Evolutionary conservation across 352 stramenopile species (phyloP), one percentile per base, ranked within the genome.

Genomic region (Globisporangium canariense): DNA sequence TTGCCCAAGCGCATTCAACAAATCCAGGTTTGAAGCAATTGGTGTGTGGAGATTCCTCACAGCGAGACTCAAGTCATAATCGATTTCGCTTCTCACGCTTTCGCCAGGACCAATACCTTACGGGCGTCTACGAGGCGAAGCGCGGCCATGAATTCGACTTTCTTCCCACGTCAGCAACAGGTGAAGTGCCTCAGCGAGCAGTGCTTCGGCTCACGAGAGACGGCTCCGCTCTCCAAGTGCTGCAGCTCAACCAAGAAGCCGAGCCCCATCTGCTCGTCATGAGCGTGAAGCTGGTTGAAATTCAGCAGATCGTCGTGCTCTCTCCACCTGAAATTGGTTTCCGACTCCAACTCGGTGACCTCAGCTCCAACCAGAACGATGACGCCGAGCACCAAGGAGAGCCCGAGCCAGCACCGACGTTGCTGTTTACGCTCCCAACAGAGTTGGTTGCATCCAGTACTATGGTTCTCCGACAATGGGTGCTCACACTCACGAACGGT

Each of bases 401-500:
- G 16, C 4, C 2, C 5, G 22, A 56, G 14, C 28, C 28, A 40
- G 4, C 6, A 13, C 14, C 50, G 20, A 7, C 41, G 20, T 4
- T 47, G 41, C 16, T 47, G 16, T 40, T 41, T 11, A 22, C n/a
- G 11, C 43, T 18, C 16, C 52, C 22, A 20, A 56, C 28, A 22
- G 25, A 14, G 5, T 36, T 62, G 18, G 14, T 10, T n/a, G 52
- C 14, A 16, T 1, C 41, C 9, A 32, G 14, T 66, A 65, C 28
- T 25, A 58, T 11, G 62, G 22, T 59, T 2, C 58, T 82, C 4
- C 67, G 41, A n/a, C 52, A 65, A 16, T 86, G 77, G 77, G 47
- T 83, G 4, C 36, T 81, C 47, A 58, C 66, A 14, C 52, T 86
- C 22, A 80, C 72, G 3, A 81, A 66, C 16, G 76, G 75, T 2